Percentiles rank a stretch among this genome's conserved stretches.
phyloP scores from a whole-genome alignment of 2,329 filamentous ascomycete species.

The Cyphellophora attinorum region DNA sequence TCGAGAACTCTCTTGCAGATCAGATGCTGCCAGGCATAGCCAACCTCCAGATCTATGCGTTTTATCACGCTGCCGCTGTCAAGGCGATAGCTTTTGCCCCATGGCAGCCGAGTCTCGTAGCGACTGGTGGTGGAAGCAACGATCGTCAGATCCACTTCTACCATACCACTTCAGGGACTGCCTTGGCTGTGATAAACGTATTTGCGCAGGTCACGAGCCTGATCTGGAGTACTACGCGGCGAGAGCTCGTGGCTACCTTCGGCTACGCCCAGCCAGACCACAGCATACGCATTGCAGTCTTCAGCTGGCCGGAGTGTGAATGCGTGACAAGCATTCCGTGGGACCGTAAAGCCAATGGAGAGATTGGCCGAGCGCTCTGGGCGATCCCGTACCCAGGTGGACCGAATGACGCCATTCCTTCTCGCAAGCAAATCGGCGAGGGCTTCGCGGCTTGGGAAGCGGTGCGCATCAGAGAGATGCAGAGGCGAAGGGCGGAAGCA shows the following conservation, averaged over 20 bases:
- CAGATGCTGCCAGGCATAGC: slow-evolving; percentile 10
- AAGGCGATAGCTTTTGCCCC: slow-evolving; percentile 97
- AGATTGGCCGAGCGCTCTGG: slow-evolving; percentile 56
- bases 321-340: slow-evolving; percentile 79
- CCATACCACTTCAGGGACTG: slow-evolving; percentile 72
- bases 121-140: slow-evolving; percentile 85
- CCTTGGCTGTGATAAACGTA: slow-evolving; percentile 82
- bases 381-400: slow-evolving; percentile 75
- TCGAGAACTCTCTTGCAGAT: slow-evolving; percentile 13
- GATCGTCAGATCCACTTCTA: slow-evolving; percentile 96
- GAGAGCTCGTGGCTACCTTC: slow-evolving; percentile 88
- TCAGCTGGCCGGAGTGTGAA: slow-evolving; percentile 85
- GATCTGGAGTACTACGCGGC: slow-evolving; percentile 75
- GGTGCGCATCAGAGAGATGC: slow-evolving; percentile 8
- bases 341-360: slow-evolving; percentile 33
- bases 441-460: slow-evolving; percentile 15
- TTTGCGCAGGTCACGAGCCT: slow-evolving; percentile 88
- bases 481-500: slow-evolving; percentile 2
- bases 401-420: slow-evolving; percentile 30
- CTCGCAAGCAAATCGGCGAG: slow-evolving; percentile 6
- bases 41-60: slow-evolving; percentile 55
- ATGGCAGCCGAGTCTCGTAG: slow-evolving; percentile 78
- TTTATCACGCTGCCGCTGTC: slow-evolving; percentile 75
- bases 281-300: slow-evolving; percentile 79
- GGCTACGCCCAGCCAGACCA: slow-evolving; percentile 89